phyloP scores from a whole-genome alignment of 352 stramenopile genomes.

The Phytophthora citricola region DNA sequence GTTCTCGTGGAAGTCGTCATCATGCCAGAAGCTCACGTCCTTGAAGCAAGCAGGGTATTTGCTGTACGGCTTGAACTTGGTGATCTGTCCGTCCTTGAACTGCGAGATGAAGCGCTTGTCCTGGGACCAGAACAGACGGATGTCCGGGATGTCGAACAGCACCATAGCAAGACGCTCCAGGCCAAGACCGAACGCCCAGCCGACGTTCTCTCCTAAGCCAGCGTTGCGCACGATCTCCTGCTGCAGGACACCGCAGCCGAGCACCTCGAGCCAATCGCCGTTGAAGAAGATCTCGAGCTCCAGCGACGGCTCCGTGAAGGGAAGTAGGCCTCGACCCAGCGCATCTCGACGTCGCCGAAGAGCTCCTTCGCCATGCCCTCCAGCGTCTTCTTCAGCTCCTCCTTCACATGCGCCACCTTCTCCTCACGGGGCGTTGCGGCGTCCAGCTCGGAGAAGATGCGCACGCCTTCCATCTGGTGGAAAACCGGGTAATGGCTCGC shows the following conservation, averaged over 20 bases:
- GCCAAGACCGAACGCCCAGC: conserved; percentile 99
- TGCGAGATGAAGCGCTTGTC: conserved; percentile 95
- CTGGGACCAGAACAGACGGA: conserved; percentile 99
- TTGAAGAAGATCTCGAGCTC: conserved; percentile 99
- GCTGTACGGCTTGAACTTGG: conserved; percentile 98
- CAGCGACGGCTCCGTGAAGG: conserved; percentile 98
- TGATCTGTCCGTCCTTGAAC: conserved; percentile 93
- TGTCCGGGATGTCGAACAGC: conserved; percentile 99
- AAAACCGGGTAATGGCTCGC: conserved; percentile 99
- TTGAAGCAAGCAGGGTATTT: conserved; percentile 99
- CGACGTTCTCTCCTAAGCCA: conserved; percentile 85
- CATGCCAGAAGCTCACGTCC: conserved; percentile 99
- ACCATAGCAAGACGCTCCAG: conserved; percentile 99
- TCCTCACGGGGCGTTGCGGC: conserved; percentile 64
- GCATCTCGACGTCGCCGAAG: conserved; percentile 94
- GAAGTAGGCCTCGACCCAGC: conserved; percentile 99
- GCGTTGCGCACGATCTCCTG: conserved; percentile 94
- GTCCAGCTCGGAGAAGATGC: conserved; percentile 92
- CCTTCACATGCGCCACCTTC: conserved; percentile 81
- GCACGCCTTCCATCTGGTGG: conserved; percentile 99
- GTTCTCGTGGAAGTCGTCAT: conserved; percentile 93
- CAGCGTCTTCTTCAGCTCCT: conserved; percentile 96
- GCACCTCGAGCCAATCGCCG: conserved; percentile 98
- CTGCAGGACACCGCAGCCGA: conserved; percentile 98
- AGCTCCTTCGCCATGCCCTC: conserved; percentile 95